Evolutionary conservation across 306 rosid genomes (phyloP), one percentile per base, ranked within the genome.

Genomic region (Luffa acutangula): DNA sequence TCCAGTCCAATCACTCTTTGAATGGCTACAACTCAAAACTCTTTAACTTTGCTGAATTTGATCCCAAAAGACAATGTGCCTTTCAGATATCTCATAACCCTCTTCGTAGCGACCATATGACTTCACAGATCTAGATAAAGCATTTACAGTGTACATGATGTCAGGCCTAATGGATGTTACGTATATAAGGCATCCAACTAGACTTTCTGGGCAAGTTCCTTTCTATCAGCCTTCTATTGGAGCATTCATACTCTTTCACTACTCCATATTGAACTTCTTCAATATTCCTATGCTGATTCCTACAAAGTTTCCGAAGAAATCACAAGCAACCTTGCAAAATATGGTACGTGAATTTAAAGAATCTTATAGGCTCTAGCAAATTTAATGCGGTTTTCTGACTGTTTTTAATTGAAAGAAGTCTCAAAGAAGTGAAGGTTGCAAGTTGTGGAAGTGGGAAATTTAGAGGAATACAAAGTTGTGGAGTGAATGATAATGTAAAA

Each of bases 381-480:
- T 1, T 7, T 33, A 25, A 31, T 33, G 42, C 31, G 18, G 71
- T 20, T 63, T 64, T 6, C 21, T 64, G 4, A 7, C 4, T 37
- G 3, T 17, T 39, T 59, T 11, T 36, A 12, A 0, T 33, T 62
- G 6, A 43, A 70, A 21, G 77, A 90, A 91, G 91, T 66, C 82
- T 89, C 52, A 67, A 85, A 69, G 91, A 84, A 71, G 92, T 84
- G 21, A 85, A 80, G 43, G 41, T 1, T 7, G 93, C 87, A 25
- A 88, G 96, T 14, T 90, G 93, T 63, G 97, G 97, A n/a, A n/a
- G n/a, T n/a, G n/a, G n/a, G n/a, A n/a, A n/a, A n/a, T n/a, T n/a
- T n/a, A n/a, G n/a, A 84, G 92, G 89, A 56, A 85, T 79, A 64
- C 34, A 39, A 9, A 92, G 82, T 60, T 92, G 97, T 45, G 96